Conservation (phyloP, 2,329 filamentous ascomycete genomes). For the Pseudogymnoascus verrucosus region DNA sequence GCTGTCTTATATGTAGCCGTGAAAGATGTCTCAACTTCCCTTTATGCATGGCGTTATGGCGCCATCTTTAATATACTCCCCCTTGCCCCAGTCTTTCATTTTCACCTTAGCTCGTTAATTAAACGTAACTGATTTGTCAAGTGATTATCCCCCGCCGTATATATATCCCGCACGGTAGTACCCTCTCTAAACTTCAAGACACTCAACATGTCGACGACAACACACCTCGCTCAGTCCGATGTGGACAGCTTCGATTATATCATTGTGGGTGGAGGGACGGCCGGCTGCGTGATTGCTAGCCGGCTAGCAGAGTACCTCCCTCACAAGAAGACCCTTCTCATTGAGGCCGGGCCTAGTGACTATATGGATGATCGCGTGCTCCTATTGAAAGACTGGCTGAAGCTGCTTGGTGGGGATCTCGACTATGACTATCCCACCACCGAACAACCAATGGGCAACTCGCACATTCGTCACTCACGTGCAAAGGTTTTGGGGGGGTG, state of each 20-base stretch:
- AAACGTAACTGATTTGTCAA: conserved; percentile 6
- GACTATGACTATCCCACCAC: conserved; percentile 85
- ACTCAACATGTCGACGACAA: conserved; percentile 7
- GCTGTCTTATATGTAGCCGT: not conserved
- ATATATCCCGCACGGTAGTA: not conserved
- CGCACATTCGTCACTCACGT: conserved; percentile 82
- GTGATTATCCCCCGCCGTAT: not conserved
- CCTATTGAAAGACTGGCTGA: conserved; percentile 80
- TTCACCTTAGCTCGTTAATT: conserved; percentile 1
- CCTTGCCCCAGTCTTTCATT: not conserved
- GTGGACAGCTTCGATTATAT: conserved; percentile 38
- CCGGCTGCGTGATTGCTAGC: conserved; percentile 39
- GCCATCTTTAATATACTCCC: not conserved
- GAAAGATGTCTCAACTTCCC: not conserved
- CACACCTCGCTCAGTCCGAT: conserved; percentile 21
- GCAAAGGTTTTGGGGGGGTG: conserved; percentile 89
- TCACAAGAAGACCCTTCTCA: conserved; percentile 69
- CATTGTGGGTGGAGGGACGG: conserved; percentile 43
- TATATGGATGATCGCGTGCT: conserved; percentile 82
- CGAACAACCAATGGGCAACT: conserved; percentile 88
- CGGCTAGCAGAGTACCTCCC: conserved; percentile 66
- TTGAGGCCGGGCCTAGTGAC: conserved; percentile 85
- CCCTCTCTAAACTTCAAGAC: not conserved
- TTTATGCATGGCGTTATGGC: conserved; percentile 6
- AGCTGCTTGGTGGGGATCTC: conserved; percentile 73